Conservation (phyloP, 306 rosid genomes). For the Inga oerstediana region DNA sequence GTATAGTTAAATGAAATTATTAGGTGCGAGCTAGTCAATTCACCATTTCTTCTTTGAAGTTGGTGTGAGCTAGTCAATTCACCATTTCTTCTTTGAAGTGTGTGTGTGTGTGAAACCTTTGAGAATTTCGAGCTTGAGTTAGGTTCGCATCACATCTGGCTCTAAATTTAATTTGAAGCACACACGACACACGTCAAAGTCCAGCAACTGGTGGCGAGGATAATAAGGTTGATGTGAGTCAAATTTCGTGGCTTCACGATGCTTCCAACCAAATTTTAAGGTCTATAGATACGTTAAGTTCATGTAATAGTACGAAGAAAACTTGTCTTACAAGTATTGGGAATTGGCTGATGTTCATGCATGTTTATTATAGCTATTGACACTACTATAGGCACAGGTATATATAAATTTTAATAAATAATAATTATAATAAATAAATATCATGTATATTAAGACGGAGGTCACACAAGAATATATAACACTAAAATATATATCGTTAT, state of each 20-base stretch:
- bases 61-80: background rate
- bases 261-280: background rate
- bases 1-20: background rate
- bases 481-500: too few relatives aligned
- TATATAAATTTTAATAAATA: too few relatives aligned
- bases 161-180: background rate
- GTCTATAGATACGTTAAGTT: background rate
- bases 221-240: background rate
- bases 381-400: too few relatives aligned
- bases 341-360: background rate
- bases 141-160: background rate
- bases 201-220: background rate
- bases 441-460: too few relatives aligned
- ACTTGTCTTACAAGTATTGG: background rate
- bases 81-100: background rate
- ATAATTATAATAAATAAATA: too few relatives aligned
- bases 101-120: too few relatives aligned
- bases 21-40: too few relatives aligned
- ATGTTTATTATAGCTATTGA: background rate
- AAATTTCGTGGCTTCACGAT: slow-evolving; percentile 27
- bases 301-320: background rate
- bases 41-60: background rate
- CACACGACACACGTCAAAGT: background rate
- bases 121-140: background rate
- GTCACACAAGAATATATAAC: too few relatives aligned